Conservation (phyloP, 306 rosid species). For the Inga laurina region DNA sequence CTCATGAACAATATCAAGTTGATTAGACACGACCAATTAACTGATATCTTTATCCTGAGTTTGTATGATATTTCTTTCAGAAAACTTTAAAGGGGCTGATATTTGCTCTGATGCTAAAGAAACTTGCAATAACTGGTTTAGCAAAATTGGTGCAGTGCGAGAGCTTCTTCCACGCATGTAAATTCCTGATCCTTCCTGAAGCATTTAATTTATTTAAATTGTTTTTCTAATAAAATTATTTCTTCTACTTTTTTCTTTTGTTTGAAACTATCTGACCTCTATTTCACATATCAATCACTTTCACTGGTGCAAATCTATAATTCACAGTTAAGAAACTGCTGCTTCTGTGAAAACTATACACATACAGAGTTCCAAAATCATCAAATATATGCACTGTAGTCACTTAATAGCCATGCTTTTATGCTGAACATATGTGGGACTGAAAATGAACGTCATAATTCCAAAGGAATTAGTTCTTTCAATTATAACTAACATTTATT, state of each 20-base stretch:
- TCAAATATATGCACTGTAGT: constrained; percentile 12
- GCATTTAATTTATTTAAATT: constrained; percentile 8
- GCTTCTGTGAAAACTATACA: constrained; percentile 8
- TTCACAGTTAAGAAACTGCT: constrained; percentile 14
- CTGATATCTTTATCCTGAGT: constrained; percentile 20
- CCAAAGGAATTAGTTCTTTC: background rate
- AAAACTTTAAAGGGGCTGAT: constrained; percentile 59
- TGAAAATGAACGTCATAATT: background rate
- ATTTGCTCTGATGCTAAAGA: constrained; percentile 83
- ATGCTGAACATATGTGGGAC: background rate
- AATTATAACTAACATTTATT: background rate
- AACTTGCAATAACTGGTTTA: constrained; percentile 95
- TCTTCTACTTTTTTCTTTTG: background rate
- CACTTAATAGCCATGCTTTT: constrained; percentile 7
- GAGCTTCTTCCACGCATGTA: constrained; percentile 99
- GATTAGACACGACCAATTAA: constrained; percentile 22
- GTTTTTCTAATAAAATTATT: background rate
- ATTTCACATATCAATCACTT: background rate
- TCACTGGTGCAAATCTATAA: constrained; percentile 13
- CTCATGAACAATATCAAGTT: constrained; percentile 1
- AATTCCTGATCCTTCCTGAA: constrained; percentile 38
- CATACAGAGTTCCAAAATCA: constrained; percentile 20
- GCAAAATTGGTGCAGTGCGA: constrained; percentile 88
- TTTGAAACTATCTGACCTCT: constrained; percentile 24
- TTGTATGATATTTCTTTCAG: constrained; percentile 51